Evolutionary conservation across 306 rosid genomes (phyloP).

Genomic region (Citrullus colocynthis): DNA sequence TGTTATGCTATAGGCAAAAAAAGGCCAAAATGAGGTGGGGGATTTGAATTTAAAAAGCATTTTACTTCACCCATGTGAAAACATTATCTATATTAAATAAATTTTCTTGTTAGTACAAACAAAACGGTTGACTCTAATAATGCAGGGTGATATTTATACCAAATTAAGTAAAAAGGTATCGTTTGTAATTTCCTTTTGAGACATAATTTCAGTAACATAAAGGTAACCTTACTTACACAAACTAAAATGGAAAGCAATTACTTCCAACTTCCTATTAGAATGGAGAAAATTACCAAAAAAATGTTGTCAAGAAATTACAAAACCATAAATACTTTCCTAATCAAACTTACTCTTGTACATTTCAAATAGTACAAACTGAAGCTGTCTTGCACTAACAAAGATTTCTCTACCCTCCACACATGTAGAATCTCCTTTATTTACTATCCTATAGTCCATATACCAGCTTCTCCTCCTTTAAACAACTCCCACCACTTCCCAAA

Average conservation of each 20-base stretch:
- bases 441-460: no score
- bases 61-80: no score
- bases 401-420: not conserved
- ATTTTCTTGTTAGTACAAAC: no score
- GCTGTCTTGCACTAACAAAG: not conserved
- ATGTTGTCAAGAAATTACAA: not conserved
- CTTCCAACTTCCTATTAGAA: not conserved
- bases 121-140: no score
- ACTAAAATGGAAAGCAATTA: not conserved
- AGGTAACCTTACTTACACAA: not conserved
- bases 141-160: no score
- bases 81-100: no score
- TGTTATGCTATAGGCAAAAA: no score
- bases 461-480: no score
- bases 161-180: not conserved
- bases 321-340: not conserved
- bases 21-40: no score
- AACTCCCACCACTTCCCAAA: no score
- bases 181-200: not conserved
- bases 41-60: no score
- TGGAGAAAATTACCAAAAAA: not conserved
- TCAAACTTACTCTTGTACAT: not conserved
- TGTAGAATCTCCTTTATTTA: not conserved
- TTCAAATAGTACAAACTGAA: not conserved
- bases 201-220: not conserved